Evolutionary conservation across 805 yeast genomes (phyloP), one percentile per base, ranked within the genome.

Genomic region (Candida parachauliodes): DNA sequence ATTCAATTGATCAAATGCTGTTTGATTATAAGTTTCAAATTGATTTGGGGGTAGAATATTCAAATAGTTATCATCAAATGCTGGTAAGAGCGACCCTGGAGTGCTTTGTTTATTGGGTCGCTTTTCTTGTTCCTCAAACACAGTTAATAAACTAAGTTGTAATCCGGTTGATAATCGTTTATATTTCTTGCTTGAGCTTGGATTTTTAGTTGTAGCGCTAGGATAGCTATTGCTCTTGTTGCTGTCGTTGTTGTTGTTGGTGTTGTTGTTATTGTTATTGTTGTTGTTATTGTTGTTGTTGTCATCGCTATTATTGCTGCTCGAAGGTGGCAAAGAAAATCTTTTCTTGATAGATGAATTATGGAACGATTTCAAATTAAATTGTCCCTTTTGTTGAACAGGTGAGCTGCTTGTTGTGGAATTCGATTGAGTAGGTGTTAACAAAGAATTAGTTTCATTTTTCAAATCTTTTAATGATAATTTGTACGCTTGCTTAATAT

Each of bases 131-230:
- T 65, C 65, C 43, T 65, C 72, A 34, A 63, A 43, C 0, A 68
- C 73, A 2, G 71, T 66, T 17, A 68, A 44, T 17, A 68, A 47
- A 2, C 68, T 65, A 11, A 65, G 44, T 34, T 57, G 68, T 10
- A 68, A 48, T 1, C 73, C 73, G 3, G 59, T 50, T 3, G 70
- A 63, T 18, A 52, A 44, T 17, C 70, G 45, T 28, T 59, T 60
- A 31, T 51, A 49, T 34, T 54, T 47, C 31, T 38, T 26, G 26
- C 39, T 21, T 46, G 40, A 7, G 8, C 17, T 20, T 4, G 4
- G 15, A 4, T 24, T 32, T 28, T 21, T 28, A 9, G 23, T 4
- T 6, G 5, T 18, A n/a, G n/a, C n/a, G n/a, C n/a, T n/a, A n/a
- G n/a, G n/a, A n/a, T n/a, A n/a, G n/a, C n/a, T n/a, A n/a, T n/a